phyloP scores from a whole-genome alignment of 2,329 filamentous ascomycete species.

The Epichloe sp. region DNA sequence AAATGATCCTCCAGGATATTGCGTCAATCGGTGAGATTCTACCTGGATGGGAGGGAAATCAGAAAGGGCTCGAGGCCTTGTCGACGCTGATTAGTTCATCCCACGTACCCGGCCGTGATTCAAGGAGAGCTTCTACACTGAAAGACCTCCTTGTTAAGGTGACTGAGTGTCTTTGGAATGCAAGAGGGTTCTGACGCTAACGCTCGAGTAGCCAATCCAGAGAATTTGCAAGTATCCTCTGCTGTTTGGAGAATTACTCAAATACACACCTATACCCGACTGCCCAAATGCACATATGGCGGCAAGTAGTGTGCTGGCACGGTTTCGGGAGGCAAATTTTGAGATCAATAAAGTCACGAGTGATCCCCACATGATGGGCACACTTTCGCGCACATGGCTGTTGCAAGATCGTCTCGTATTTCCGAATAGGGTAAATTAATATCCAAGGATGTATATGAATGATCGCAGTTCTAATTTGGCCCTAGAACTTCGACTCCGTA shows the following conservation, averaged over 20 bases:
- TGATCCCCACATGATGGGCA: conserved; percentile 53
- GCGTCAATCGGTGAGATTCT: conserved; percentile 54
- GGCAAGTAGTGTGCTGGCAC: conserved; percentile 58
- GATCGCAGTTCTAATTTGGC: neutral
- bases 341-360: conserved; percentile 79
- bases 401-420: conserved; percentile 73
- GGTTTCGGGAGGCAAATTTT: conserved; percentile 59
- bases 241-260: conserved; percentile 71
- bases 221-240: conserved; percentile 84
- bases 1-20: conserved; percentile 69
- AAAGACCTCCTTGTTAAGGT: conserved; percentile 87
- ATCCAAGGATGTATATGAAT: neutral
- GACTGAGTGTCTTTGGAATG: conserved; percentile 2
- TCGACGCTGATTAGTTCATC: conserved; percentile 61
- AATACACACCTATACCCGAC: conserved; percentile 70
- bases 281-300: conserved; percentile 73
- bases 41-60: conserved; percentile 65
- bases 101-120: conserved; percentile 47
- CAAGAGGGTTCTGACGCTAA: neutral
- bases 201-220: conserved; percentile 61
- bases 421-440: conserved; percentile 47
- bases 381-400: conserved; percentile 70
- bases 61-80: conserved; percentile 73
- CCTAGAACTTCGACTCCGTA: conserved; percentile 34
- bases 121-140: conserved; percentile 67